Evolutionary conservation across 805 yeast genomes (phyloP).

Genomic region (Suhomyces sp.): DNA sequence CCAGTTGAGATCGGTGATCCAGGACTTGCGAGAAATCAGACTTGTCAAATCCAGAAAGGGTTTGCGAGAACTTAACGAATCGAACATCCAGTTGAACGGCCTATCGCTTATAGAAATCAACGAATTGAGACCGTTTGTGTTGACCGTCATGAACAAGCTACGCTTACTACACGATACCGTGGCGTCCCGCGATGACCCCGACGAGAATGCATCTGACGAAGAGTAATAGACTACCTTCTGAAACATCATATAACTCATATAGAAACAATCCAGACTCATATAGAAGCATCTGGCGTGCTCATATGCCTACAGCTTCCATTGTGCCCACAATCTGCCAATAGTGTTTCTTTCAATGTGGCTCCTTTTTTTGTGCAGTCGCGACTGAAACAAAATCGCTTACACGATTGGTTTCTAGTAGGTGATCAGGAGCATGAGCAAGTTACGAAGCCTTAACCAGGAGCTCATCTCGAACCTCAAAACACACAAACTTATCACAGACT

Average conservation of each 20-base stretch:
- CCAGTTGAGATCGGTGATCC: constrained; percentile 64
- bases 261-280: too few species aligned
- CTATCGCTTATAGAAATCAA: constrained; percentile 82
- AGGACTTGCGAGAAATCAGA: constrained; percentile 82
- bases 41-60: constrained; percentile 81
- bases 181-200: constrained; percentile 9
- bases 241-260: not conserved
- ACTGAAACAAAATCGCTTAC: not conserved
- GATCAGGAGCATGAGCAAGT: constrained; percentile 25
- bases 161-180: constrained; percentile 47
- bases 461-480: constrained; percentile 37
- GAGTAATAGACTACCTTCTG: not conserved
- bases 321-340: not conserved
- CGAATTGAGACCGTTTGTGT: constrained; percentile 79
- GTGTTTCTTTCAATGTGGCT: not conserved
- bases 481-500: constrained; percentile 35
- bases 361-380: not conserved
- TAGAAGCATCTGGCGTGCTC: not conserved
- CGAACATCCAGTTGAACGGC: constrained; percentile 79
- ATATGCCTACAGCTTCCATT: too few species aligned
- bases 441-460: constrained; percentile 26
- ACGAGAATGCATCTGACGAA: constrained; percentile 8
- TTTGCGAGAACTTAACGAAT: constrained; percentile 70
- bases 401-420: not conserved
- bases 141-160: constrained; percentile 76